These are phyloP conservation scores for Coix lacrymajobi DNA, from an alignment of 176 grass and related monocot species.

Conservation along the genomic window DNA sequence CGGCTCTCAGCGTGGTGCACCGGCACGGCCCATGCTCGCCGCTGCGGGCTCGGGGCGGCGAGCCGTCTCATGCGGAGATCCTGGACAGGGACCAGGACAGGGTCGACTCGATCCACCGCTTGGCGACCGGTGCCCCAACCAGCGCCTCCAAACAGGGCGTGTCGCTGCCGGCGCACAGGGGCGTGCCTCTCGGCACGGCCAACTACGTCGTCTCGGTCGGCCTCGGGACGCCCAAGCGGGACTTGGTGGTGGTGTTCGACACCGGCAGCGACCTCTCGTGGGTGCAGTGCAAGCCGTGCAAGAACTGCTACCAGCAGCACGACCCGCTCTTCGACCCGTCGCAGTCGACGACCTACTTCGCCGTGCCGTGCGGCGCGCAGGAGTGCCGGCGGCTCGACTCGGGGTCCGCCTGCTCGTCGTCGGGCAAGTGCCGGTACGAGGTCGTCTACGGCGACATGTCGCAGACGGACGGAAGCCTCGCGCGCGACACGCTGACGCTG, in stretches of 20 bases:
- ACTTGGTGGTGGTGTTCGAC: slow-evolving; percentile 62
- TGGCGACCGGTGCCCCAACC: too few species aligned
- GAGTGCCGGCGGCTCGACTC: slow-evolving; percentile 45
- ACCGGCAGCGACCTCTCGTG: slow-evolving; percentile 87
- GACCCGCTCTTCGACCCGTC: slow-evolving; percentile 78
- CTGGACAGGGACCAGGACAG: slow-evolving; percentile 50
- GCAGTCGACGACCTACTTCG: slow-evolving; percentile 48
- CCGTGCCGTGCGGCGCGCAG: slow-evolving; percentile 26
- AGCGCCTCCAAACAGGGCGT: too few species aligned
- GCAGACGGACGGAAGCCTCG: slow-evolving; percentile 48
- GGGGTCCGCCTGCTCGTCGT: slow-evolving; percentile 15
- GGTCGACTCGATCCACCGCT: slow-evolving; percentile 45
- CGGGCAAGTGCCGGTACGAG: slow-evolving; percentile 42
- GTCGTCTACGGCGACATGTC: slow-evolving; percentile 64
- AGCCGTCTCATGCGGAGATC: slow-evolving; percentile 28
- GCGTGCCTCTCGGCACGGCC: slow-evolving; percentile 36
- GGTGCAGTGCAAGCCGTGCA: slow-evolving; percentile 78
- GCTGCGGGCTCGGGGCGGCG: not conserved
- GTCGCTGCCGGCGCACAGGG: slow-evolving; percentile 40
- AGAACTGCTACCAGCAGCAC: slow-evolving; percentile 53
- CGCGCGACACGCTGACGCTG: slow-evolving; percentile 54
- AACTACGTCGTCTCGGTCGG: slow-evolving; percentile 70
- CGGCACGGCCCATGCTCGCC: slow-evolving; percentile 65
- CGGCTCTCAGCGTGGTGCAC: slow-evolving; percentile 44
- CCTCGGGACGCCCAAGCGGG: slow-evolving; percentile 54